A percentile compares a stretch with the other conserved stretches of the same genome.
Conservation (phyloP, 176 grass and related monocot genomes). For the Tuctoria greenei region DNA sequence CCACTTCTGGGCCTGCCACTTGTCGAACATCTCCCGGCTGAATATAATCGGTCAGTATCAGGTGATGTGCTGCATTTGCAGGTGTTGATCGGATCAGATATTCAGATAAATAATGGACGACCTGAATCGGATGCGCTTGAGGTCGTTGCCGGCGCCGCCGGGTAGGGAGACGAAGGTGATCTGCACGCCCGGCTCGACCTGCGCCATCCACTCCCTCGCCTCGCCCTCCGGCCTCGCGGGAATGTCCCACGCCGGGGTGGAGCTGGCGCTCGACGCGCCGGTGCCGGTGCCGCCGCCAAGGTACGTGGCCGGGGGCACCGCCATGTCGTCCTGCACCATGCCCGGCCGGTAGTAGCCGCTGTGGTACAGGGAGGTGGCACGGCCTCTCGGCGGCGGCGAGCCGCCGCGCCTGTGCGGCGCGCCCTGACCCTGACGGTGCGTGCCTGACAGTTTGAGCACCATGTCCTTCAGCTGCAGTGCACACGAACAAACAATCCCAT, state of each 20-base stretch:
- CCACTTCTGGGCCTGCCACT: slow-evolving; percentile 78
- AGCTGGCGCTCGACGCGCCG: slow-evolving; percentile 36
- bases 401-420: slow-evolving; percentile 33
- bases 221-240: slow-evolving; percentile 18
- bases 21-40: slow-evolving; percentile 75
- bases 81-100: not conserved
- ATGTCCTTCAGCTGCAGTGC: slow-evolving; percentile 62
- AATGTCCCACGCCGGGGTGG: slow-evolving; percentile 47
- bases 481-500: not conserved
- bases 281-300: slow-evolving; percentile 26
- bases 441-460: slow-evolving; percentile 65
- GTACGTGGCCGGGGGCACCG: slow-evolving; percentile 54
- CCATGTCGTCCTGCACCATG: slow-evolving; percentile 65
- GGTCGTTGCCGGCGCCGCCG: slow-evolving; percentile 67
- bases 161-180: slow-evolving; percentile 86
- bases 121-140: slow-evolving; percentile 75
- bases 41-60: not conserved
- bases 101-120: not conserved
- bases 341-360: slow-evolving; percentile 60
- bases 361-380: slow-evolving; percentile 51
- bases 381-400: slow-evolving; percentile 43
- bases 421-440: slow-evolving; percentile 35
- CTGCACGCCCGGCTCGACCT: slow-evolving; percentile 93
- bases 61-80: not conserved
- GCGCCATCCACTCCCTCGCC: slow-evolving; percentile 77